Evolutionary conservation across 2,329 filamentous ascomycete genomes (phyloP), one percentile per base, ranked within the genome.

Genomic region (Colletotrichum sp.): DNA sequence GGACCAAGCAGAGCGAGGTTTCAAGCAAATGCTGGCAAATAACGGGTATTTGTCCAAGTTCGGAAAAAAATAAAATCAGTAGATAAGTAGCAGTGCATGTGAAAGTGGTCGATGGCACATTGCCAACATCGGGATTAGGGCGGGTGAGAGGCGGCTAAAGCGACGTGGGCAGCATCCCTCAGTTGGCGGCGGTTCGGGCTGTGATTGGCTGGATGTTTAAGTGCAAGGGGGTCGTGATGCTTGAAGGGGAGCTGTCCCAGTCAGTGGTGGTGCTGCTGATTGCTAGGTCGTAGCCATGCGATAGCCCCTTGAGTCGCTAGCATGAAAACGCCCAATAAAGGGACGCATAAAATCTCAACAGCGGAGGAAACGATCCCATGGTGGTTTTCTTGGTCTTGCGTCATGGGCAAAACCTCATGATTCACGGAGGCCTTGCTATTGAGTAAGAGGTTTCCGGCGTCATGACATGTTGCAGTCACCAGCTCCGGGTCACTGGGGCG

Each of bases 191-290:
- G 55, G 5, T 36, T 31, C 33, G 8, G 24, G 24, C 27, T 27
- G n/a, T 73, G 62, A 66, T 73, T 73, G 68, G 71, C 12, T 3
- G 33, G 8, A 7, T 24, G 29, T 62, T 24, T 57, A 15, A 71
- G 71, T 71, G 71, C 71, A 73, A 73, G 68, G 71, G 55, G 51
- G 29, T 43, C 43, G 34, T 73, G 68, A 73, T 73, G n/a, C 31
- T 61, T 54, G 18, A 70, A 72, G 31, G 61, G 36, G 33, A 66
- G 8, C n/a, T 29, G 27, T 31, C 43, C 43, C 43, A 51, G 43
- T 61, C 43, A 51, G 43, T 61, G 36, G 67, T 29, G 69, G 9
- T 65, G 59, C 43, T 24, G 31, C 11, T 29, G 54, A 18, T 43
- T 43, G 55, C 34, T 36, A 47, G 38, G 43, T 38, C 34, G 29